Percentiles rank a stretch among this genome's conserved stretches.
These are phyloP conservation scores for Penicillium verhagenii DNA, from an alignment of 495 filamentous ascomycete genomes.

Conservation along the genomic window DNA sequence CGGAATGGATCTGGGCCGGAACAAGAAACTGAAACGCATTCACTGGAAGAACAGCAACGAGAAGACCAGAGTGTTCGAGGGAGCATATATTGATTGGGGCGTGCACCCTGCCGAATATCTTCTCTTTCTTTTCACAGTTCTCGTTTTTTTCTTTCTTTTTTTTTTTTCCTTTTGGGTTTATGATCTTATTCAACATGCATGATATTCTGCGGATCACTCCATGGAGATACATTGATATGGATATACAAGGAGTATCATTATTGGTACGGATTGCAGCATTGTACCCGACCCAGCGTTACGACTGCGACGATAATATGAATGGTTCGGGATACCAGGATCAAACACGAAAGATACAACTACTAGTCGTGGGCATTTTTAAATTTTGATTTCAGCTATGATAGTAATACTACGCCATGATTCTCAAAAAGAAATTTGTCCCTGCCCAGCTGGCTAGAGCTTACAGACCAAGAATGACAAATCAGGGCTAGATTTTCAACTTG, in stretches of 20 bases:
- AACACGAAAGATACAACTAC: not conserved
- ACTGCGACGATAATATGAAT: slow-evolving; percentile 9
- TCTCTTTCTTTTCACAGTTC: not conserved
- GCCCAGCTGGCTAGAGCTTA: too few relatives aligned
- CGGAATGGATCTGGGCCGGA: slow-evolving; percentile 10
- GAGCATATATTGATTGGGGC: slow-evolving; percentile 34
- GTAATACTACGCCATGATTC: not conserved
- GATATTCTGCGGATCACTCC: not conserved
- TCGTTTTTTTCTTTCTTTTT: not conserved
- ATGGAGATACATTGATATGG: not conserved
- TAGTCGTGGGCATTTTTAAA: not conserved
- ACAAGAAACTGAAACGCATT: slow-evolving; percentile 5
- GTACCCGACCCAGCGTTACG: slow-evolving; percentile 1
- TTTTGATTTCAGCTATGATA: not conserved
- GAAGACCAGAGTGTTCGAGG: slow-evolving; percentile 40
- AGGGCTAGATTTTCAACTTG: not conserved
- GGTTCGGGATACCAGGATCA: not conserved
- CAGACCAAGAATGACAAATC: not conserved
- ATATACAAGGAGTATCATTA: not conserved
- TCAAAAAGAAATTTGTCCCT: not conserved
- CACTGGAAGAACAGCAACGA: slow-evolving; percentile 27
- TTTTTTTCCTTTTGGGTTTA: not conserved
- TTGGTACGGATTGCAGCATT: not conserved
- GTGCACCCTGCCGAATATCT: not conserved
- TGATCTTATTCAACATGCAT: not conserved